These are phyloP conservation scores for Fonsecaea pedrosoi DNA, from an alignment of 2,329 filamentous ascomycete genomes.

Conservation along the genomic window DNA sequence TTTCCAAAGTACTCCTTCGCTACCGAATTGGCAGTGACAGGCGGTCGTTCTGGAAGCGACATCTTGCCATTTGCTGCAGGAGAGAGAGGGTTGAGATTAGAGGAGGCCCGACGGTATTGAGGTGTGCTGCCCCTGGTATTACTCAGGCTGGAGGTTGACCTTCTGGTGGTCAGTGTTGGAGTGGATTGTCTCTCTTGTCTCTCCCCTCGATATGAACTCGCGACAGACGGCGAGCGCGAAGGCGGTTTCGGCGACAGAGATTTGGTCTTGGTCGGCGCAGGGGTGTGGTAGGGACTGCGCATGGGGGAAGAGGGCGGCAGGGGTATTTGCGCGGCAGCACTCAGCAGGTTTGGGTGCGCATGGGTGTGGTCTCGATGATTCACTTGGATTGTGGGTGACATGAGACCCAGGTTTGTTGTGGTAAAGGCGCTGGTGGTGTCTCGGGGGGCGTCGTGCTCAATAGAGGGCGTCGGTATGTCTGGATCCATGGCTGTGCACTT, in stretches of 20 bases:
- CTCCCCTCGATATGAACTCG: conserved; percentile 36
- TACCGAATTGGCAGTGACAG: conserved; percentile 61
- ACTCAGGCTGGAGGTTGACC: conserved; percentile 37
- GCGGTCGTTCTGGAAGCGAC: conserved; percentile 45
- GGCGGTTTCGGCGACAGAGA: conserved; percentile 28
- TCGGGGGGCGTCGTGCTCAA: conserved; percentile 30
- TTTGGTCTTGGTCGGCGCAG: conserved; percentile 26
- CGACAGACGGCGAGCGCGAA: conserved; percentile 38
- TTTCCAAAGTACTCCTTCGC: conserved; percentile 72
- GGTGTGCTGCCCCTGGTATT: conserved; percentile 34
- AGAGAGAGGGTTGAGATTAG: conserved; percentile 52
- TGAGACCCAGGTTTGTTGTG: conserved; percentile 18
- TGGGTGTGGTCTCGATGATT: conserved; percentile 21
- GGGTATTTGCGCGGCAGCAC: conserved; percentile 27
- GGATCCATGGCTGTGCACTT: conserved; percentile 30
- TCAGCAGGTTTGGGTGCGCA: conserved; percentile 10
- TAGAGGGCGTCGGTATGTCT: conserved; percentile 35
- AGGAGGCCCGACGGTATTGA: conserved; percentile 42
- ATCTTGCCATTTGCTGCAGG: conserved; percentile 50
- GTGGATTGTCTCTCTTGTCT: conserved; percentile 29
- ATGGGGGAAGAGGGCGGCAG: conserved; percentile 33
- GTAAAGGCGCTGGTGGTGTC: conserved; percentile 5
- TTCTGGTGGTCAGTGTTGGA: conserved; percentile 28
- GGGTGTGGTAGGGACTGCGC: conserved; percentile 32
- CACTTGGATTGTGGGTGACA: conserved; percentile 29